Percentiles rank a stretch among this genome's conserved stretches.
These are phyloP conservation scores for Hemisphaericaspora xylofermentans DNA, from an alignment of 1,139 yeast species.

Conservation along the genomic window DNA sequence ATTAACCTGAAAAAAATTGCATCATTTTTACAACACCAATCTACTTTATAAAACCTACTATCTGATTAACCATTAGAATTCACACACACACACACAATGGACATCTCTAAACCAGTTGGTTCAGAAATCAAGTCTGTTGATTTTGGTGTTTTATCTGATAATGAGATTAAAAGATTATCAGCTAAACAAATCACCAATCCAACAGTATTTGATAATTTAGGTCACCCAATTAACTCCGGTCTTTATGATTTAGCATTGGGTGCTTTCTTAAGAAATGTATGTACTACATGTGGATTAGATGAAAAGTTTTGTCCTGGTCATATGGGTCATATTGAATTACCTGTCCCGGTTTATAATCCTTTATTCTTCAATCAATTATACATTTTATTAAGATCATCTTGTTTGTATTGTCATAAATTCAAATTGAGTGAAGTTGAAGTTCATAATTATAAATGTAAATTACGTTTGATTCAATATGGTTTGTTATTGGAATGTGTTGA, in stretches of 20 bases:
- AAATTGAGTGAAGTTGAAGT: conserved; percentile 66
- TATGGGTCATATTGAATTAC: conserved; percentile 95
- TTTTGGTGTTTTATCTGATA: conserved; percentile 80
- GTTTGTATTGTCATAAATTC: conserved; percentile 89
- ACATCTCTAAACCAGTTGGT: conserved; percentile 93
- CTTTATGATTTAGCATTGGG: conserved; percentile 92
- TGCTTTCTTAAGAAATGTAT: conserved; percentile 82
- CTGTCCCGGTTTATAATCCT: conserved; percentile 94
- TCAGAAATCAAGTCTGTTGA: conserved; percentile 91
- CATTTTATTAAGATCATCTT: conserved; percentile 76
- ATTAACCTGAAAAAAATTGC: background rate
- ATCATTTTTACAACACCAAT: background rate
- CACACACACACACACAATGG: conserved; percentile 51
- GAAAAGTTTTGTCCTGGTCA: conserved; percentile 97
- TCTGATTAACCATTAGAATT: background rate
- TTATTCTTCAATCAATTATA: conserved; percentile 89
- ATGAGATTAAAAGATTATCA: conserved; percentile 80
- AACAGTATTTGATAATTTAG: conserved; percentile 88
- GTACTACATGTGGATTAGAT: conserved; percentile 95
- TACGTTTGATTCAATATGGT: conserved; percentile 84
- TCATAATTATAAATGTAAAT: conserved; percentile 75
- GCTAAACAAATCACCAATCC: conserved; percentile 97
- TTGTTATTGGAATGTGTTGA: conserved; percentile 74
- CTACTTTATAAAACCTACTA: background rate
- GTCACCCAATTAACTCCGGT: conserved; percentile 94